These are phyloP conservation scores for Platanthera zijinensis DNA, from an alignment of 106 monocot genomes.

Conservation along the genomic window DNA sequence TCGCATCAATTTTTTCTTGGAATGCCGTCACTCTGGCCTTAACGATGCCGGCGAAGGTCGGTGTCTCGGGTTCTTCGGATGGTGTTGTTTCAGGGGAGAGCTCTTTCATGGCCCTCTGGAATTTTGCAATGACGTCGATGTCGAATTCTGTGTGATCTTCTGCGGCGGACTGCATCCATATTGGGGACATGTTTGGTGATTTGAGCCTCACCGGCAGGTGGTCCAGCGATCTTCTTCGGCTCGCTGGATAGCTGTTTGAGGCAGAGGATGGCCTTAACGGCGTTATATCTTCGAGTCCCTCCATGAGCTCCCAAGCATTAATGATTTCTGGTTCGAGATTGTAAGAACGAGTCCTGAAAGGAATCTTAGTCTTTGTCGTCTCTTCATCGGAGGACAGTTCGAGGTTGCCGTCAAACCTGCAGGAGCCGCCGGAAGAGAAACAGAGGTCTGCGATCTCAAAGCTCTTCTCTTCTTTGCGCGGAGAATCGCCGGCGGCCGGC, in stretches of 20 bases:
- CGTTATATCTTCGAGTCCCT: conserved; percentile 39
- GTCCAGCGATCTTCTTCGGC: conserved; percentile 3
- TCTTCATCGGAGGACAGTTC: background rate
- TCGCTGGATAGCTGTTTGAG: background rate
- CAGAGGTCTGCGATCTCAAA: conserved; percentile 39
- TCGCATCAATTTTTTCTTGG: conserved; percentile 55
- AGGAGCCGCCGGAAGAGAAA: conserved; percentile 46
- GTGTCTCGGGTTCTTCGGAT: conserved; percentile 1
- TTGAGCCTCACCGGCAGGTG: conserved; percentile 7
- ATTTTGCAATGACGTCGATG: conserved; percentile 27
- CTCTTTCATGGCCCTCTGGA: conserved; percentile 27
- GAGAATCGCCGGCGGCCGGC: conserved; percentile 12
- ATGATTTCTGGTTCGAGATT: conserved; percentile 45
- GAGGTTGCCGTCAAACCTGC: conserved; percentile 17
- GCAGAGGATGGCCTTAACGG: conserved; percentile 14
- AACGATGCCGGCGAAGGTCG: conserved; percentile 29
- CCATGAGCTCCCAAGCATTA: conserved; percentile 71
- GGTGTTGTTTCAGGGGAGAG: conserved; percentile 10
- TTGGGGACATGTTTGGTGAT: background rate
- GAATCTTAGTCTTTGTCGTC: conserved; percentile 26
- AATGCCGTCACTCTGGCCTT: conserved; percentile 34
- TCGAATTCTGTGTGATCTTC: conserved; percentile 31
- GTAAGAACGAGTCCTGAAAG: conserved; percentile 16
- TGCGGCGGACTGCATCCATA: conserved; percentile 7
- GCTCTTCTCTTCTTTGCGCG: conserved; percentile 1